Evolutionary conservation across 306 rosid genomes (phyloP), one percentile per base, ranked within the genome.

Genomic region (Datisca glomerata): DNA sequence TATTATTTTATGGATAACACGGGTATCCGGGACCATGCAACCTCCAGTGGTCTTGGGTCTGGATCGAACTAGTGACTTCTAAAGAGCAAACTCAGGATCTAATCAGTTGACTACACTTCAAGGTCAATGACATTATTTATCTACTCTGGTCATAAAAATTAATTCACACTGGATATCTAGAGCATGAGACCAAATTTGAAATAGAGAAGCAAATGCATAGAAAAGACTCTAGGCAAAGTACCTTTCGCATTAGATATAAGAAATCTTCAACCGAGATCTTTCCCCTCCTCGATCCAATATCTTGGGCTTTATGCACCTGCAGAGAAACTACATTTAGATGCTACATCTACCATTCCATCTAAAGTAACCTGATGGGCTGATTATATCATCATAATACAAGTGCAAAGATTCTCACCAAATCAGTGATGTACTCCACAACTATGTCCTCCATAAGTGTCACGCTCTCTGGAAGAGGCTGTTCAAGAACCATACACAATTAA

Each of bases 301-400:
- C 95, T 69, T 83, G 93, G 41, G 93, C 95, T 74, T 80, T 83
- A 62, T 83, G 87, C n/a, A 77, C 83, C 95, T 89, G 51, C 45
- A 70, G 4, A 19, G 20, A 8, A 7, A 19, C 16, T 41, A 17
- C 27, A 29, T n/a, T n/a, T 19, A 41, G 43, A 15, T 43, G 66
- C 15, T 47, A 11, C 20, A 22, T 20, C 61, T 39, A 16, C 13
- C 52, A 31, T 21, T 31, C 3, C 20, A 51, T 23, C 47, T n/a
- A 10, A 46, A 22, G 29, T 21, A 27, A 36, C 21, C 36, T 20
- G 12, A 17, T 4, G 12, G 8, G 14, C 0, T 41, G n/a, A n/a
- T n/a, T n/a, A n/a, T n/a, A n/a, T n/a, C n/a, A n/a, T n/a, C 12
- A 12, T 15, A 20, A 21, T 8, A 43, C 29, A 54, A 16, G 18